Conservation (phyloP, 495 filamentous ascomycete species). For the Penicillium manginii region DNA sequence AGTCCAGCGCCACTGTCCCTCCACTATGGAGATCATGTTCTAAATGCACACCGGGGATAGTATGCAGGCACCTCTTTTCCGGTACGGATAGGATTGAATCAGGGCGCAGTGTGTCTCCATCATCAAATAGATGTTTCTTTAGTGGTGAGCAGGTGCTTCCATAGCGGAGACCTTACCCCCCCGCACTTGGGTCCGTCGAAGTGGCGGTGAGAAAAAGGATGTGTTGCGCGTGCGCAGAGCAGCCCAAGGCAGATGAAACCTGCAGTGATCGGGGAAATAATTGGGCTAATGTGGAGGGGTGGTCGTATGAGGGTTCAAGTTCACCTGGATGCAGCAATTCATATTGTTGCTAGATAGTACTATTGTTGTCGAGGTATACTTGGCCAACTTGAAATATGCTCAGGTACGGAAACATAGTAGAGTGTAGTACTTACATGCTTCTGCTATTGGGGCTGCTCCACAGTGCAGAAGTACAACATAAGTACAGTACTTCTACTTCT, state of each 20-base stretch:
- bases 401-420: no score
- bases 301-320: not conserved
- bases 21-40: slow-evolving; percentile 1
- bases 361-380: no score
- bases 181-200: slow-evolving; percentile 19
- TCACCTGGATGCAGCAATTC: no score
- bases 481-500: not conserved
- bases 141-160: slow-evolving; percentile 7
- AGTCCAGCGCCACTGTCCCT: slow-evolving; percentile 12
- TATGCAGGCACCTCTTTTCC: no score
- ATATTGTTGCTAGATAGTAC: no score
- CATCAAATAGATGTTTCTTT: no score
- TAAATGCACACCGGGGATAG: no score
- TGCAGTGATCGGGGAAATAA: slow-evolving; percentile 8
- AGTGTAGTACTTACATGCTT: no score
- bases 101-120: no score
- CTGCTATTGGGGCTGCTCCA: not conserved
- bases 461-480: not conserved
- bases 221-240: slow-evolving; percentile 19
- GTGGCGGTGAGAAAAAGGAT: slow-evolving; percentile 33
- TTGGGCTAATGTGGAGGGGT: not conserved
- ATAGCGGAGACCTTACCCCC: slow-evolving; percentile 14
- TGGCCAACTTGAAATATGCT: no score
- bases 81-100: no score
- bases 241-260: slow-evolving; percentile 12